Conservation (phyloP, 1,284 basidiomycete genomes). For the Quambalaria eucalypti region DNA sequence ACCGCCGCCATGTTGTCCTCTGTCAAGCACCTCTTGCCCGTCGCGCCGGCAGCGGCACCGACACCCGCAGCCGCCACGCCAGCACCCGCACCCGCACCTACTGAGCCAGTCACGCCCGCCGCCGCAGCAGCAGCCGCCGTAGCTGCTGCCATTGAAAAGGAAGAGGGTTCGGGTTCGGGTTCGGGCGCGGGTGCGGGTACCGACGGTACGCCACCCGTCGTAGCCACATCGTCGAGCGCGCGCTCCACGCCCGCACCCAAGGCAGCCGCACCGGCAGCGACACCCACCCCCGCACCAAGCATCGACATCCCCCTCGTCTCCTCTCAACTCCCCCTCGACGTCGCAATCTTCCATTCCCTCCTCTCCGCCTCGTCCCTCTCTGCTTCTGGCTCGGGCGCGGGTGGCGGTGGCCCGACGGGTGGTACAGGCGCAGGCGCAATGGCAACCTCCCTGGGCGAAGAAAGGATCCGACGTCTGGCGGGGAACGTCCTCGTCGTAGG, state of each 20-base stretch:
- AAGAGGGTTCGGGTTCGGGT: background rate
- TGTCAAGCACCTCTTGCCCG: slow-evolving; percentile 24
- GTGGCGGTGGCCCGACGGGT: too few species aligned
- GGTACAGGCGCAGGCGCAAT: background rate
- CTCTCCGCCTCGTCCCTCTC: too few species aligned
- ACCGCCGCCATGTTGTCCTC: slow-evolving; percentile 34
- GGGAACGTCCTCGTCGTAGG: background rate
- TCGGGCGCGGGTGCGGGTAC: slow-evolving; percentile 1
- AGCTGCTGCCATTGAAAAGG: background rate
- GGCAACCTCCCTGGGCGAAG: background rate
- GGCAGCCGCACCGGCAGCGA: too few species aligned
- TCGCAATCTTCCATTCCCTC: background rate
- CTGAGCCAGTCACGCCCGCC: background rate
- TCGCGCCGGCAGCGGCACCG: slow-evolving; percentile 9
- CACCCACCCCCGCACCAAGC: background rate
- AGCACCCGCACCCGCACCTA: background rate
- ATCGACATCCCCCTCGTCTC: background rate
- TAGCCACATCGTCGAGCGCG: background rate
- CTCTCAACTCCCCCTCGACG: background rate
- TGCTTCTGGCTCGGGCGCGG: too few species aligned
- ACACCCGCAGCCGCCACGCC: background rate
- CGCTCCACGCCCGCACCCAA: background rate
- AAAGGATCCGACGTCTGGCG: background rate
- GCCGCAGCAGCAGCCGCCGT: background rate
- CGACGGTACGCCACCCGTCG: slow-evolving; percentile 8